Evolutionary conservation across 2,329 filamentous ascomycete genomes (phyloP), one percentile per base, ranked within the genome.

Genomic region (Plectosphaerella cucumerina): DNA sequence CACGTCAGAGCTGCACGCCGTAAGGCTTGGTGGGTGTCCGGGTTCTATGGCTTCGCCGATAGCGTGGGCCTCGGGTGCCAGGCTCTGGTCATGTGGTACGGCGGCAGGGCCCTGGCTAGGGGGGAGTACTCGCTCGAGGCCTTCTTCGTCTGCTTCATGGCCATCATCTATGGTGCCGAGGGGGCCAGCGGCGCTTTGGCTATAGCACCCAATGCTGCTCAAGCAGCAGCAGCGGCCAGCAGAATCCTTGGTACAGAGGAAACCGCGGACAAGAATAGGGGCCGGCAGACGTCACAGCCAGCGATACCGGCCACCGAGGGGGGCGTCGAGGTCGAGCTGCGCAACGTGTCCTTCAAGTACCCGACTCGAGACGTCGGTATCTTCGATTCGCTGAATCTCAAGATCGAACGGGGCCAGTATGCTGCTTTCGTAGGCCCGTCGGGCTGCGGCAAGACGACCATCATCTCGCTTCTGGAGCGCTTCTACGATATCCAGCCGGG

Each of bases 61-160:
- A 71, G 69, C 59, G 78, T 53, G 3, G 49, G 57, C 2, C 52
- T 65, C 5, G 62, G 57, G 2, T 62, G 59, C 4, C 62, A 81
- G 70, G 82, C 82, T 0, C 62, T 85, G 14, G 70, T 76, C 1
- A 82, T 84, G 53, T 84, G 79, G 79, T 80, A 72, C 39, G 62
- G 62, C 5, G 62, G 62, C 1, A 49, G 53, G 5, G 58, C 62
- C 0, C 18, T 64, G 10, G 57, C 50, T 0, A 56, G 49, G 4
- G 59, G 61, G 1, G 60, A 65, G 37, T 73, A 72, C 43, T 55
- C 65, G 4, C 65, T 68, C 18, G 59, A 67, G 6, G 66, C 75
- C 3, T 83, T 83, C 61, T 82, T 81, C 56, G 73, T 79, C 0
- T 72, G 78, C 3, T 80, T 77, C 54, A 73, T 78, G 45, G 70